Base-by-base conservation (phyloP, 495 filamentous ascomycete species). In the Aspergillus heteromorphus region DNA sequence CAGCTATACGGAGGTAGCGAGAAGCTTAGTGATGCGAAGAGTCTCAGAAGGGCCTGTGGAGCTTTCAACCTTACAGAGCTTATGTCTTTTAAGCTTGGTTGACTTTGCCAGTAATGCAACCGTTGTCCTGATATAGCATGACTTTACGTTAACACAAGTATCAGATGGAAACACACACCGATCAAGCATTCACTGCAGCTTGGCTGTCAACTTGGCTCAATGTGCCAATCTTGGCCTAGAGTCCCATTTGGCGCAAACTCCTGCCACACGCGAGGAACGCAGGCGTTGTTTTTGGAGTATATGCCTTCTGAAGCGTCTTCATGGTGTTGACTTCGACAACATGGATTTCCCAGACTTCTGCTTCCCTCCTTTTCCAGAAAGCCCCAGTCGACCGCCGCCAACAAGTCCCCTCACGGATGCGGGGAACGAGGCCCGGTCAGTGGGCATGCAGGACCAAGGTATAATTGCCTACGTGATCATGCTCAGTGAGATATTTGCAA, bases 251-350 rank as follows among this genome's bases (percentile, higher is more conserved):
- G 13, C 45, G 8, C 50, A 64, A 10, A 63, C 58, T 18, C 47
- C 38, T 1, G 41, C 62, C 6, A 40, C 58, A 9, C 71, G 65
- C 7, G 75, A 77, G 54, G 75, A 79, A 47, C 67, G 75, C 19
- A 55, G 74, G 34, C 63, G 75, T 21, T 79, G 75, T 43, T 79
- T 76, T 30, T 79, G 75, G 75, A 74, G 74, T 19, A 70, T 79
- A 16, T 79, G 66, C 54, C 65, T 79, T 8, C 63, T 79, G 23
- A 77, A 74, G 40, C 61, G 71, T 18, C 65, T 79, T 1, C 75
- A 79, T 23, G 74, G 73, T 4, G 70, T 64, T 10, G 75, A 75
- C 8, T 74, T 74, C 30, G 68, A 67, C 10, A 64, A 73, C 7
- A 29, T 71, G 0, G 74, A 77, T 42, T 58, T 68, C 27, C 56